Percentiles rank a stretch among this genome's conserved stretches.
These are phyloP conservation scores for Purshia tridentata DNA, from an alignment of 306 rosid genomes.

Conservation along the genomic window DNA sequence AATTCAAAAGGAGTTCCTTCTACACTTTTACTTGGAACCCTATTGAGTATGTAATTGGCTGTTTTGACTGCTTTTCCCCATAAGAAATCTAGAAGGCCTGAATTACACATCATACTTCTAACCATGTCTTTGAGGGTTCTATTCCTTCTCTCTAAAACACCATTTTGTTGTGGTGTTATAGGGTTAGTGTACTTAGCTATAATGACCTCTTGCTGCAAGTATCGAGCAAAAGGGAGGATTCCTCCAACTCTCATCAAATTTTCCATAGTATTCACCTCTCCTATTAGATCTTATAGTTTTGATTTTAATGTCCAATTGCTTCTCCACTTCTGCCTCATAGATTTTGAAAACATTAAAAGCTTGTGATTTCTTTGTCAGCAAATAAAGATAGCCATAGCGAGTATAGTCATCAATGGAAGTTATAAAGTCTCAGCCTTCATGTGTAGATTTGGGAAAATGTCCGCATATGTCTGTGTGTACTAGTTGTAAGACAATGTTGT, in stretches of 20 bases:
- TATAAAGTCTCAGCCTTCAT: not conserved
- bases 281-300: not conserved
- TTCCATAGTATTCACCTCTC: not conserved
- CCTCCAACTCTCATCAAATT: not conserved
- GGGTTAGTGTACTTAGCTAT: not conserved
- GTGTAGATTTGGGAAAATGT: not conserved
- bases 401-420: slow-evolving; percentile 11
- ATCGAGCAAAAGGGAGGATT: not conserved
- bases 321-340: slow-evolving; percentile 18
- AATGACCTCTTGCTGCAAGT: not conserved
- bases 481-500: not conserved
- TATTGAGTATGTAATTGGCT: too few species aligned
- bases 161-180: not conserved
- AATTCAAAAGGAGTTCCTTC: too few species aligned
- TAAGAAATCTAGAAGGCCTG: not conserved
- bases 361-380: not conserved
- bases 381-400: not conserved
- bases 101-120: not conserved
- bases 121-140: not conserved
- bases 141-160: not conserved
- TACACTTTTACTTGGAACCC: too few species aligned
- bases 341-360: not conserved
- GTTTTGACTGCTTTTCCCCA: not conserved
- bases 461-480: not conserved
- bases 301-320: not conserved